Evolutionary conservation across 306 rosid species (phyloP).

Genomic region (Potentilla sterilis): DNA sequence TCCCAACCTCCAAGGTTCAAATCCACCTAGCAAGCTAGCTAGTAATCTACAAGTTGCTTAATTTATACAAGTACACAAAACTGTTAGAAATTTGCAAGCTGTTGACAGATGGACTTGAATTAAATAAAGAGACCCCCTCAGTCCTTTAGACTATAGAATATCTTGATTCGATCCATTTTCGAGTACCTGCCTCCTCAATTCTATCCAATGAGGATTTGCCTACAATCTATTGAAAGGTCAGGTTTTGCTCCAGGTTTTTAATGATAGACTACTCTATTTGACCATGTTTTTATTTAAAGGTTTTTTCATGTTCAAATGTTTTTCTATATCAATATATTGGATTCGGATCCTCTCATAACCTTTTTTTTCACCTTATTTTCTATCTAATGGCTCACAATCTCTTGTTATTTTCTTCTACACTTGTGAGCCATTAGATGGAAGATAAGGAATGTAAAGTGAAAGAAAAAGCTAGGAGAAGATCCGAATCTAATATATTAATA

Average conservation of each 20-base stretch:
- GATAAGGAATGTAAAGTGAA: too few species aligned
- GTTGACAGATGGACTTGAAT: slow-evolving; percentile 1
- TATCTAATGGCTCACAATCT: too few species aligned
- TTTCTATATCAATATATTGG: background rate
- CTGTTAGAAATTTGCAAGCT: slow-evolving; percentile 9
- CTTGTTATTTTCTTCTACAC: too few species aligned
- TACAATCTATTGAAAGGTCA: background rate
- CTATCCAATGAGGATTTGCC: background rate
- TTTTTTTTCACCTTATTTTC: too few species aligned
- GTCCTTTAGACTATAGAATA: background rate
- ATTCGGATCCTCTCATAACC: too few species aligned
- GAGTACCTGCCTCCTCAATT: background rate
- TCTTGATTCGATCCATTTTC: background rate
- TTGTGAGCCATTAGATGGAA: too few species aligned
- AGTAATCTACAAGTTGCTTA: background rate
- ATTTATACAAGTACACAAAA: background rate
- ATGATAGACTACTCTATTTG: background rate
- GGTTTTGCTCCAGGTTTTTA: background rate
- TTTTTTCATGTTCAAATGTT: background rate
- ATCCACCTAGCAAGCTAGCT: background rate
- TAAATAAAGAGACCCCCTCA: slow-evolving; percentile 3
- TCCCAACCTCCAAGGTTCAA: background rate
- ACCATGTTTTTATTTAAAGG: background rate
- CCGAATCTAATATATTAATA: too few species aligned
- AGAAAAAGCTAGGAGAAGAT: too few species aligned